Evolutionary conservation across 2,329 filamentous ascomycete species (phyloP).

Genomic region (Trichoderma breve): DNA sequence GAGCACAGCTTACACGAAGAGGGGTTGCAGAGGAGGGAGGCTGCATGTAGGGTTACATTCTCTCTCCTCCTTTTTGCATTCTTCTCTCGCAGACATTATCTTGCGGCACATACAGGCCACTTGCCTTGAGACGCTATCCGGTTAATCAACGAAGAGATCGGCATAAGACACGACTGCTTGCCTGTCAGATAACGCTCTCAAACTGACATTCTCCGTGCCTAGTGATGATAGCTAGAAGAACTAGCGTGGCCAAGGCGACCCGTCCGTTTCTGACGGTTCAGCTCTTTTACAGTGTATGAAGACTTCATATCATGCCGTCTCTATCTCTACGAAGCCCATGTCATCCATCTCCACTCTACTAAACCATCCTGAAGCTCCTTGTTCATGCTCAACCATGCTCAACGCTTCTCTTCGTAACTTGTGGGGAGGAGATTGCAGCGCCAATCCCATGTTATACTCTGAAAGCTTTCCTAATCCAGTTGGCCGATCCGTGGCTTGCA

Average conservation of each 20-base stretch:
- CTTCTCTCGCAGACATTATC: not conserved
- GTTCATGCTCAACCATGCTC: not conserved
- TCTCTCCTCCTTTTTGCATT: constrained; percentile 1
- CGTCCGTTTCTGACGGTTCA: not conserved
- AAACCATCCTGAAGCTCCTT: not conserved
- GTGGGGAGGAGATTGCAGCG: not conserved
- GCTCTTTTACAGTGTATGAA: not conserved
- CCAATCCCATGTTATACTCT: not conserved
- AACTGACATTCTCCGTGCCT: not conserved
- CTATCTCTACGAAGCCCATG: not conserved
- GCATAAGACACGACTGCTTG: not conserved
- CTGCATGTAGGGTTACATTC: constrained; percentile 11
- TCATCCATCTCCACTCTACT: not conserved
- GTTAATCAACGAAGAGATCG: not conserved
- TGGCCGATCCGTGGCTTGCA: constrained; percentile 2
- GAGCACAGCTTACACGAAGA: constrained; percentile 8
- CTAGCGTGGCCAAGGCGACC: not conserved
- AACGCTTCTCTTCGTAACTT: not conserved
- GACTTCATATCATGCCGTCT: not conserved
- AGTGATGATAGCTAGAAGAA: not conserved
- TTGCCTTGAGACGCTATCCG: not conserved
- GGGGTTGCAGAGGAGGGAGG: not conserved
- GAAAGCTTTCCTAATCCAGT: constrained; percentile 5
- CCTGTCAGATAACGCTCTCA: not conserved
- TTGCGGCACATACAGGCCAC: not conserved